A percentile compares a stretch with the other conserved stretches of the same genome.
phyloP scores from a whole-genome alignment of 1,284 basidiomycete genomes.

The Porodaedalea pini region DNA sequence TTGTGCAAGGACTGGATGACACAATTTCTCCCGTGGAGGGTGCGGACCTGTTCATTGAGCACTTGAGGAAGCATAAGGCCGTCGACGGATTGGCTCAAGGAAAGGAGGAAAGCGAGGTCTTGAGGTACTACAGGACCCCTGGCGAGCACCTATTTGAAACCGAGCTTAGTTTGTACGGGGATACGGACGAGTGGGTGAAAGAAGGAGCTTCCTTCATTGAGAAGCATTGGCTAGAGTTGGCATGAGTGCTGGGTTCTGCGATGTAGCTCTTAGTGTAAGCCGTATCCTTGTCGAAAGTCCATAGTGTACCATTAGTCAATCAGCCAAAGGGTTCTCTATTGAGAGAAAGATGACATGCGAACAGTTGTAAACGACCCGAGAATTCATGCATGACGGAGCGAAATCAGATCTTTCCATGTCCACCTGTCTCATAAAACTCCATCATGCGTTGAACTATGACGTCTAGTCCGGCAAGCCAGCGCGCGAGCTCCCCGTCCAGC shows the following conservation, averaged over 20 bases:
- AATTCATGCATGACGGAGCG: neutral
- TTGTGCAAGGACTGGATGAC: conserved; percentile 12
- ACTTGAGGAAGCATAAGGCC: conserved; percentile 9
- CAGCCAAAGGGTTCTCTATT: too few relatives aligned
- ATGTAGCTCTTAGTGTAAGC: too few relatives aligned
- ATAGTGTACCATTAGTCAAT: too few relatives aligned
- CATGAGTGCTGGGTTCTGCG: too few relatives aligned
- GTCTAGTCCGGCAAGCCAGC: conserved; percentile 81
- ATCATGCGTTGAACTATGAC: conserved; percentile 65
- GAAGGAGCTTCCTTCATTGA: conserved; percentile 2
- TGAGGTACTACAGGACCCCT: conserved; percentile 8
- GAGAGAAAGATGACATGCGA: too few relatives aligned
- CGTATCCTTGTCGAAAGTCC: too few relatives aligned
- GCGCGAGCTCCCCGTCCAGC: conserved; percentile 69
- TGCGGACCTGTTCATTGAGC: conserved; percentile 9
- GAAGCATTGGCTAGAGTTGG: conserved; percentile 6
- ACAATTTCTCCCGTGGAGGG: conserved; percentile 9
- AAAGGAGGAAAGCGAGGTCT: conserved; percentile 2
- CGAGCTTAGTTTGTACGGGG: neutral
- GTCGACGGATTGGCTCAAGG: conserved; percentile 7
- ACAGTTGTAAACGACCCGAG: too few relatives aligned
- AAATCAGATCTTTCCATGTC: conserved; percentile 40
- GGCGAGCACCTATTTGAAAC: conserved; percentile 16
- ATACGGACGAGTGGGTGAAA: conserved; percentile 4
- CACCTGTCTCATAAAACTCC: conserved; percentile 61